Base-by-base conservation (phyloP, 2,329 filamentous ascomycete genomes). In the Aspergillus novoparasiticus region DNA sequence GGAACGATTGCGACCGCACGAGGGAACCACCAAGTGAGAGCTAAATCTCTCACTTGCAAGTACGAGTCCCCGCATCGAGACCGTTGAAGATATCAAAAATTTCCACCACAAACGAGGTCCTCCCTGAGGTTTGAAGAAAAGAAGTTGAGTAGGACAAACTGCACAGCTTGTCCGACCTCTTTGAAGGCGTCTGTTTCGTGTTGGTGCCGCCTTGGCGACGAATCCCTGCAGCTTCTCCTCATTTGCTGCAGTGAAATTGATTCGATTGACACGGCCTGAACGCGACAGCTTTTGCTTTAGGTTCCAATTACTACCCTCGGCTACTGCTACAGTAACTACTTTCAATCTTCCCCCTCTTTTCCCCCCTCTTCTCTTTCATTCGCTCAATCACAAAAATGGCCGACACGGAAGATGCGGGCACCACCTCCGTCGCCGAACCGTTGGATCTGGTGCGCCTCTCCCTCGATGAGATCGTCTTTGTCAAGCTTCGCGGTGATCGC, bases 391-490 rank as follows among this genome's bases (percentile, higher is more conserved):
- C 64, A 65, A 65, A 68, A 64, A 97, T 97, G 94, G 91, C 94
- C 72, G 94, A 97, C 80, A 86, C 84, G 67, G 92, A 91, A 75
- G 91, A 93, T 75, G 88, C 89, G 69, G 84, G 87, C 63, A 78
- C 84, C 58, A 84, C 85, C 70, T 86, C 91, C 62, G 91, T 93
- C 62, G 89, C 94, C 59, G 94, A 99, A 83, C 94, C 96, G 60
- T 90, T 99, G 75, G 95, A 98, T 79, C 89, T 99, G 48, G 95
- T 99, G 71, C 92, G 94, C 71, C 87, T 99, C 61, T 92, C 94
- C 70, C 87, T 99, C 55, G 94, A 98, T 79, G 95, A 99, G 80
- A 88, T 95, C 53, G 95, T 99, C 58, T 96, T 97, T 80, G 94
- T 99, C 70, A 98, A 98, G 86, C 86, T 99, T 68, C 88, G 95